Evolutionary conservation across 768 basidiomycete genomes (phyloP).

Genomic region (Trametes gibbosa): DNA sequence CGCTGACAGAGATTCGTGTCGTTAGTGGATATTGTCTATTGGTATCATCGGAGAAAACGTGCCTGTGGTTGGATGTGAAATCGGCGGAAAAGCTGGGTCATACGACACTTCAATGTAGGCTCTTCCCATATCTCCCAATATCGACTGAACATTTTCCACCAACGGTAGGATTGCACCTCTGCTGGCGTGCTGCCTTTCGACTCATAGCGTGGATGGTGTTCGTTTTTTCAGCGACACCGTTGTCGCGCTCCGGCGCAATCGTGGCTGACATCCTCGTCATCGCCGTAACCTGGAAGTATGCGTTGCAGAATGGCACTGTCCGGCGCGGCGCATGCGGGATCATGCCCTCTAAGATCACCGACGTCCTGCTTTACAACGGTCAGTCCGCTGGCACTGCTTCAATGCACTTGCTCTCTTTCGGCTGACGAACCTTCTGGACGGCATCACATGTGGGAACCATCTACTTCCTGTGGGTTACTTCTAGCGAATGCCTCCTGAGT

Average conservation of each 20-base stretch:
- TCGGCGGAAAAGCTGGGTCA: background rate
- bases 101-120: background rate
- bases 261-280: background rate
- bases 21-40: background rate
- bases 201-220: background rate
- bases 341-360: background rate
- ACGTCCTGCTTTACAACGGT: background rate
- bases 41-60: background rate
- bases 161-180: background rate
- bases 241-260: background rate
- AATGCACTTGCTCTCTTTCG: too few relatives aligned
- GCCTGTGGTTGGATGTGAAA: background rate
- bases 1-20: background rate
- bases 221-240: background rate
- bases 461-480: background rate
- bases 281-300: background rate
- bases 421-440: too few relatives aligned
- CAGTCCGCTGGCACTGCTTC: background rate
- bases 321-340: background rate
- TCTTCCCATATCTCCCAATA: background rate
- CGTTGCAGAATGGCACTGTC: background rate
- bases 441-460: background rate
- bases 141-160: background rate
- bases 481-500: background rate
- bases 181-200: background rate